Base-by-base conservation (phyloP, 2,329 filamentous ascomycete species). In the Xylaria sp. region DNA sequence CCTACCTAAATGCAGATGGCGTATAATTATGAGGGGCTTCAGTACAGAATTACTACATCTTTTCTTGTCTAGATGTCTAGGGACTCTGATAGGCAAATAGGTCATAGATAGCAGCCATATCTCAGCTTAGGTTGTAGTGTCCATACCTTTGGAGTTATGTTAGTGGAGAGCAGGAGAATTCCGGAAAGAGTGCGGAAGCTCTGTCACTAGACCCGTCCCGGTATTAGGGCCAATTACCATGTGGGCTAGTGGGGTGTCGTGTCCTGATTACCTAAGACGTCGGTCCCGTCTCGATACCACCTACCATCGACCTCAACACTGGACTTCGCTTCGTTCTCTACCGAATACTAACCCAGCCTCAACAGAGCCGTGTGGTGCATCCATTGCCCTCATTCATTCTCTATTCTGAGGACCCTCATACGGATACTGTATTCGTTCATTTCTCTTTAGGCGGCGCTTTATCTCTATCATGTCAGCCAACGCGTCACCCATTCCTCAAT, bases 401-500 rank as follows among this genome's bases (percentile, higher is more conserved):
- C 43, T 6, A 15, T 31, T 23, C 25, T 9, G 10, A 48, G 3
- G 5, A n/a, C n/a, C 9, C 20, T 7, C 13, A 25, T 60, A 25
- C 13, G 1, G 3, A 23, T 6, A 39, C 41, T 2, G 7, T 33
- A 20, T 6, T 36, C 23, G 12, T 18, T 13, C 8, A 8, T 7
- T 10, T 23, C 25, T 28, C 15, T 9, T 6, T 36, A 20, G n/a
- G 18, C 59, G n/a, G 18, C 59, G 9, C 13, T 15, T 46, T 51
- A n/a, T 25, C 13, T 31, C n/a, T 18, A 12, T 13, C 28, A 77
- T 75, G 73, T 58, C 73, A 9, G 66, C 71, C 12, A 68, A 79
- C 67, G 74, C 78, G 66, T 68, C 79, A 79, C 52, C 82, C 83
- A 49, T 85, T 83, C 94, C 94, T 41, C 85, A 87, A 86, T 99